A percentile compares a stretch with the other conserved stretches of the same genome.
phyloP scores from a whole-genome alignment of 176 grass and related monocot genomes.

The Phoenix dactylifera region DNA sequence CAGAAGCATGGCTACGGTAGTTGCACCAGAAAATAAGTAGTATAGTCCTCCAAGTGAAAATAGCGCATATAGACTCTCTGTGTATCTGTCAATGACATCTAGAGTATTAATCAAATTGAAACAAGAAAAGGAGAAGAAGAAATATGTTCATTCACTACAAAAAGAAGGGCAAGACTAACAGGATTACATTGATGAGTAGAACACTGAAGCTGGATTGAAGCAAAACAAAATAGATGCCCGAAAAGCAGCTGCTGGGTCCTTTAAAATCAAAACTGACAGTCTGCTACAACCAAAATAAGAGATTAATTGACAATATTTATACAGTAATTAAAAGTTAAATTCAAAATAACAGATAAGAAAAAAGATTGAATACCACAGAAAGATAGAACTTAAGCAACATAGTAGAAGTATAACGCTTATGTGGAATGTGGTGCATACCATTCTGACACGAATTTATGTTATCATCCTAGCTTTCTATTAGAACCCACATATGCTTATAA shows the following conservation, averaged over 20 bases:
- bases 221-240: constrained; percentile 64
- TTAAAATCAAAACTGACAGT: constrained; percentile 60
- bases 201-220: constrained; percentile 88
- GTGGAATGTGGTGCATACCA: no score
- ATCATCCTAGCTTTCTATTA: no score
- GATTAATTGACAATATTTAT: not conserved
- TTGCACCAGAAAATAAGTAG: constrained; percentile 78
- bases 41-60: constrained; percentile 79
- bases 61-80: constrained; percentile 71
- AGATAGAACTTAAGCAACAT: no score
- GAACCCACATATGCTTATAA: no score
- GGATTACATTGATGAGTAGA: constrained; percentile 84
- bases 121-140: not conserved
- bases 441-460: no score
- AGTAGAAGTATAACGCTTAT: no score
- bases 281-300: constrained; percentile 28
- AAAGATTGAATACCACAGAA: no score
- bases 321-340: no score
- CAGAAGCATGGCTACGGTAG: constrained; percentile 69
- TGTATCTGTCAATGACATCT: constrained; percentile 51
- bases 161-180: constrained; percentile 14
- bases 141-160: not conserved
- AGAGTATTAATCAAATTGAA: not conserved
- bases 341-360: not conserved
- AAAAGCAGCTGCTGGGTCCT: constrained; percentile 46